These are phyloP conservation scores for Paramyrothecium sp. DNA, from an alignment of 2,329 filamentous ascomycete species.

Conservation along the genomic window DNA sequence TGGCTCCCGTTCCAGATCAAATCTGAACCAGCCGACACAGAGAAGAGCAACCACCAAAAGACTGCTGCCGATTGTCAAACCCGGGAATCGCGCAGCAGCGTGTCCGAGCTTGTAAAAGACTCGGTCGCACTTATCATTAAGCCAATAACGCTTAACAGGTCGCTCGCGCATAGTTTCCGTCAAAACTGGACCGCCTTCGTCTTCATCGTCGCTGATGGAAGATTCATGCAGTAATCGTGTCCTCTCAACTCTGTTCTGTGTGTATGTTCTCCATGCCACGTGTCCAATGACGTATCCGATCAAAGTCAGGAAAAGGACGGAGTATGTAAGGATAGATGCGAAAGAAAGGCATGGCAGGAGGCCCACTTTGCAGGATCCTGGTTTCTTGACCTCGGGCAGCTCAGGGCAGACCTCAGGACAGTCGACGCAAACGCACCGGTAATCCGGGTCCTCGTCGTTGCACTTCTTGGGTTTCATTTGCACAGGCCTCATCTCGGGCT, in stretches of 20 bases:
- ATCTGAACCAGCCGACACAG: conserved; percentile 84
- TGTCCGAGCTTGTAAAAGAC: conserved; percentile 80
- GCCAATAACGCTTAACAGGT: conserved; percentile 73
- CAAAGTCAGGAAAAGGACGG: conserved; percentile 68
- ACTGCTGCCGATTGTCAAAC: conserved; percentile 74
- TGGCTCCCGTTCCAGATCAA: conserved; percentile 86
- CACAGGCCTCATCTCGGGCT: conserved; percentile 69
- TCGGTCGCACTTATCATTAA: conserved; percentile 81
- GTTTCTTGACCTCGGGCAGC: conserved; percentile 71
- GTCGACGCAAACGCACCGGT: conserved; percentile 90
- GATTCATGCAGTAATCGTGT: conserved; percentile 85
- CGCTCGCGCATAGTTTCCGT: conserved; percentile 75
- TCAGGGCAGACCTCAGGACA: conserved; percentile 83
- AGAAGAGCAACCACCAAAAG: conserved; percentile 74
- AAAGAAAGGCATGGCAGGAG: conserved; percentile 91
- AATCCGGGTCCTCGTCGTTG: conserved; percentile 83
- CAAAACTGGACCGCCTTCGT: conserved; percentile 78
- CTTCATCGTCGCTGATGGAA: conserved; percentile 84
- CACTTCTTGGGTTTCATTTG: conserved; percentile 78
- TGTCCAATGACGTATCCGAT: conserved; percentile 69
- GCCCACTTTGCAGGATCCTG: conserved; percentile 77
- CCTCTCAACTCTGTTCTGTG: conserved; percentile 73
- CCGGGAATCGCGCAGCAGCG: conserved; percentile 78
- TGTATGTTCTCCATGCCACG: conserved; percentile 71
- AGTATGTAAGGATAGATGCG: conserved; percentile 83